phyloP scores from a whole-genome alignment of 2,329 filamentous ascomycete species.

The Ceratocystis smalleyi region DNA sequence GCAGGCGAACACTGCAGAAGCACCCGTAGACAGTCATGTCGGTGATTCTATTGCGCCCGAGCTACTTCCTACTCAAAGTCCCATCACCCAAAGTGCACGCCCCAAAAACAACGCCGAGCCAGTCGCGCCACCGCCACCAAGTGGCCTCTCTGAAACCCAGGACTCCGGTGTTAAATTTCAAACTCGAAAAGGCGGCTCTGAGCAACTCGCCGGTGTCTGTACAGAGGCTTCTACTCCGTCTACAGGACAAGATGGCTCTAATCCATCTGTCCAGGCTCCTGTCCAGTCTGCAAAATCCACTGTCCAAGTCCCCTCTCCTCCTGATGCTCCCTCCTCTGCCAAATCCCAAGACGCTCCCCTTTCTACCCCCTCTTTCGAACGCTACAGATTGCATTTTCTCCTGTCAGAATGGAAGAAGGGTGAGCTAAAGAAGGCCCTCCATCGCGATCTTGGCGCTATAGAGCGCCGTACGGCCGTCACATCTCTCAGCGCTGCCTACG shows the following conservation, averaged over 20 bases:
- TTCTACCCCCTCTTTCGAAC: conserved; percentile 6
- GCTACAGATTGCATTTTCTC: conserved; percentile 12
- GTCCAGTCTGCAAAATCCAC: neutral
- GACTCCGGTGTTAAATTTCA: neutral
- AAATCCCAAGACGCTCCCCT: neutral
- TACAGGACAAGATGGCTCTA: neutral
- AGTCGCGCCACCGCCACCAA: neutral
- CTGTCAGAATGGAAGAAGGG: conserved; percentile 14
- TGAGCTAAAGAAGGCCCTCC: conserved; percentile 12
- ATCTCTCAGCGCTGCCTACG: conserved; percentile 11
- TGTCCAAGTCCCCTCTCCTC: neutral
- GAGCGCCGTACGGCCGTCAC: conserved; percentile 12
- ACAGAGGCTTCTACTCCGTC: neutral
- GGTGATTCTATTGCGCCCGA: neutral
- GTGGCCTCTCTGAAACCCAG: neutral
- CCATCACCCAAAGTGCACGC: neutral
- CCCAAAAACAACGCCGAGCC: neutral
- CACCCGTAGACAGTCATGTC: neutral
- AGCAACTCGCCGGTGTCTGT: neutral
- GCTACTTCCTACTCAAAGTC: neutral
- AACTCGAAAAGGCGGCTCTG: neutral
- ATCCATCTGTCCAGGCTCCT: neutral
- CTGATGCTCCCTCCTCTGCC: neutral
- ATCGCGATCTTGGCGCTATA: conserved; percentile 14
- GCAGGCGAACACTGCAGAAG: neutral